phyloP scores from a whole-genome alignment of 805 yeast species.

The Babjeviella inositovora region DNA sequence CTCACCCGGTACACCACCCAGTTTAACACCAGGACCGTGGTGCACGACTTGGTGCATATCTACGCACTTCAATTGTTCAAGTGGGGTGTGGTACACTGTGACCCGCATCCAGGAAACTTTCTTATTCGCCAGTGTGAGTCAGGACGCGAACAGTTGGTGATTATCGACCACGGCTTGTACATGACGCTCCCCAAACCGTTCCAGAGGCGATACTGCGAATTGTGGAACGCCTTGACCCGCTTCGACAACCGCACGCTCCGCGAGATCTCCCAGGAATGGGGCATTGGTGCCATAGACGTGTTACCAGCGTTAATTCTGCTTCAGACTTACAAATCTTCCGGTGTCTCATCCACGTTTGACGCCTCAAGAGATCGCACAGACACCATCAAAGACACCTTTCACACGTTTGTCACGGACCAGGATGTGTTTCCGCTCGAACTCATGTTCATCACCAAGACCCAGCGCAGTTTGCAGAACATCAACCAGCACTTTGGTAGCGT shows the following conservation, averaged over 20 bases:
- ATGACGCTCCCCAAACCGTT: constrained; percentile 33
- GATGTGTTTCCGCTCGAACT: constrained; percentile 52
- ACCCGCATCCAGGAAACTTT: constrained; percentile 74
- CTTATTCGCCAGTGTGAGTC: constrained; percentile 24
- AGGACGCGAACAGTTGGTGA: constrained; percentile 34
- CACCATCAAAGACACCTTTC: constrained; percentile 27
- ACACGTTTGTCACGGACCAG: constrained; percentile 40
- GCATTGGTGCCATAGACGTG: constrained; percentile 47
- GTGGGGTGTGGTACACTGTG: constrained; percentile 60
- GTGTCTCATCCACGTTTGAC: too few species aligned
- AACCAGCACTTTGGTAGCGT: constrained; percentile 57
- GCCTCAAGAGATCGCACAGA: constrained; percentile 16
- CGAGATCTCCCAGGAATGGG: constrained; percentile 44
- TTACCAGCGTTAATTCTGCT: constrained; percentile 40
- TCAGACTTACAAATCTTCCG: constrained; percentile 20
- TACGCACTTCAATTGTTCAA: constrained; percentile 43
- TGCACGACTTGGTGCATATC: constrained; percentile 31
- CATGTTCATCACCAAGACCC: constrained; percentile 49
- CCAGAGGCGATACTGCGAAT: constrained; percentile 33
- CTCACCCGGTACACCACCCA: constrained; percentile 20
- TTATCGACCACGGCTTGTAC: constrained; percentile 66
- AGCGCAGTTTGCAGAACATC: constrained; percentile 60
- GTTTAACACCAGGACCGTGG: constrained; percentile 20
- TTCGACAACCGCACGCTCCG: constrained; percentile 29
- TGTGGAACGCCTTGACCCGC: constrained; percentile 50